phyloP scores from a whole-genome alignment of 352 stramenopile species.

The Thalassiosira livingstoniorum region DNA sequence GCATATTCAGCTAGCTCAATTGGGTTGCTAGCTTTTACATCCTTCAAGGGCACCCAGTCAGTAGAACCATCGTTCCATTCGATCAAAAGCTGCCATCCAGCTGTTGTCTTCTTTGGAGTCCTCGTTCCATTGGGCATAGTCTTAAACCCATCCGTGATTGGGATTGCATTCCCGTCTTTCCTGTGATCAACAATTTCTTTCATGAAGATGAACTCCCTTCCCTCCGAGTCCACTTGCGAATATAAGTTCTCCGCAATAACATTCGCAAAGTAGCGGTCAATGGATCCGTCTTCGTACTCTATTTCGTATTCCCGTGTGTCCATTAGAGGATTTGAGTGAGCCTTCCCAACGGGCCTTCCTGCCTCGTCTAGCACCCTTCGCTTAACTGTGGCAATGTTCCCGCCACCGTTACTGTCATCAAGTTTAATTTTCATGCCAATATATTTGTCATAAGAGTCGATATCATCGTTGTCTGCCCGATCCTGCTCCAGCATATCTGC shows the following conservation, averaged over 20 bases:
- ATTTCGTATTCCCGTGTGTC: constrained; percentile 46
- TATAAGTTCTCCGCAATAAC: constrained; percentile 49
- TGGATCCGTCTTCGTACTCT: constrained; percentile 44
- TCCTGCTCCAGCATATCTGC: constrained; percentile 21
- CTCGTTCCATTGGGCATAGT: constrained; percentile 5
- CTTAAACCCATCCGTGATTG: constrained; percentile 36
- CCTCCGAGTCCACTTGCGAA: constrained; percentile 48
- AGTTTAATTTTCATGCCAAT: constrained; percentile 38
- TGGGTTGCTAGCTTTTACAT: constrained; percentile 66
- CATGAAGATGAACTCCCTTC: constrained; percentile 28
- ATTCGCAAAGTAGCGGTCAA: constrained; percentile 37
- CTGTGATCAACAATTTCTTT: constrained; percentile 59
- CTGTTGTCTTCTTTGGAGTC: constrained; percentile 31
- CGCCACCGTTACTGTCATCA: not conserved
- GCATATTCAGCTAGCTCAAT: constrained; percentile 55
- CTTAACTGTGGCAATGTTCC: constrained; percentile 30
- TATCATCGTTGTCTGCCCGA: constrained; percentile 1
- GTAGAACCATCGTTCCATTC: constrained; percentile 61
- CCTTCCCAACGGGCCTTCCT: constrained; percentile 40
- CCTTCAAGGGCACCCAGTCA: constrained; percentile 50
- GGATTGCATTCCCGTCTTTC: constrained; percentile 42
- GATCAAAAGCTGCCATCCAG: constrained; percentile 46
- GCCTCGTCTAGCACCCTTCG: constrained; percentile 10
- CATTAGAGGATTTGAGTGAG: constrained; percentile 42
- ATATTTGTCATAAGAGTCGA: constrained; percentile 28